These are phyloP conservation scores for Neurospora intermedia DNA, from an alignment of 495 filamentous ascomycete genomes.

Conservation along the genomic window DNA sequence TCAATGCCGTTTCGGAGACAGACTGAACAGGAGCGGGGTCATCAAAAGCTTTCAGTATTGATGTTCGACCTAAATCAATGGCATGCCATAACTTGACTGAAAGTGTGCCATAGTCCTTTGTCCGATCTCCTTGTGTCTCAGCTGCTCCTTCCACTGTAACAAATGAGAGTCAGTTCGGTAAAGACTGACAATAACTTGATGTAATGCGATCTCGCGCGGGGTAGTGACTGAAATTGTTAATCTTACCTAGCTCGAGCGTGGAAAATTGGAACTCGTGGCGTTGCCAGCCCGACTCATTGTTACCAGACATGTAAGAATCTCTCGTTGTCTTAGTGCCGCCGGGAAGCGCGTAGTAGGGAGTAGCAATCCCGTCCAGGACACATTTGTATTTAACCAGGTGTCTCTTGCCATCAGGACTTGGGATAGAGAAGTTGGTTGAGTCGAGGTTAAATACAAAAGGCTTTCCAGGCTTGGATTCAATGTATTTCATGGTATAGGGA, in stretches of 20 bases:
- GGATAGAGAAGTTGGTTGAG: background rate
- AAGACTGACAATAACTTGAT: background rate
- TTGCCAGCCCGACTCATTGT: background rate
- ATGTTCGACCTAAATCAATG: background rate
- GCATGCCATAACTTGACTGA: background rate
- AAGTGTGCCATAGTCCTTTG: background rate
- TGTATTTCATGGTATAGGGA: conserved; percentile 8
- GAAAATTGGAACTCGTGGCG: background rate
- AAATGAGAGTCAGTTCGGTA: background rate
- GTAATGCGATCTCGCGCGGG: background rate
- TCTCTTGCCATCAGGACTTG: background rate
- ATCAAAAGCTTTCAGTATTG: background rate
- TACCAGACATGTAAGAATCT: background rate
- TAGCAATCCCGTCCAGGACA: background rate
- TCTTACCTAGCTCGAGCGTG: background rate
- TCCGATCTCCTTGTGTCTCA: background rate
- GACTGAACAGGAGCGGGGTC: background rate
- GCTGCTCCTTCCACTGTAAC: background rate
- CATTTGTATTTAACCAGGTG: background rate
- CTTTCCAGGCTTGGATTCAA: conserved; percentile 8
- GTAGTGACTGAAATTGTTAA: background rate
- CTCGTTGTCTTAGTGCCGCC: background rate
- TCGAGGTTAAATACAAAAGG: background rate
- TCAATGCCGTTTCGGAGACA: conserved; percentile 5
- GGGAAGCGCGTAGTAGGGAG: rapidly evolving